Base-by-base conservation (phyloP, 2,329 filamentous ascomycete species). In the Metarhizium anisopliae region DNA sequence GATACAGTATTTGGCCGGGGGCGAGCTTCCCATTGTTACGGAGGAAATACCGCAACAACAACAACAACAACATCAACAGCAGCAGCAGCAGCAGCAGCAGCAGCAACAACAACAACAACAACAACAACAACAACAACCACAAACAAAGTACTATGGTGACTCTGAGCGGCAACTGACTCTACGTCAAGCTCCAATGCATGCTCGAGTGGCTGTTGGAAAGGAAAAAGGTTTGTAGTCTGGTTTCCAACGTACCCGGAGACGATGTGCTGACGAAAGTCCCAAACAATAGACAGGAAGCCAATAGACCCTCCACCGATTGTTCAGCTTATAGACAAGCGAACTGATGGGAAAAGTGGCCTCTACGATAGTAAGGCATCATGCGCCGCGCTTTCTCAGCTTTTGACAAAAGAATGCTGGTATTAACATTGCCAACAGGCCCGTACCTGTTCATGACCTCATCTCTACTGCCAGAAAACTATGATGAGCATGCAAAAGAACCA, bases 261-360 rank as follows among this genome's bases (percentile, higher is more conserved):
- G 8, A 18, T 30, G 45, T 49, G 20, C 45, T 49, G 13, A 49
- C 45, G 18, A 49, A n/a, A 14, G 13, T 30, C 6, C 32, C 11
- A 42, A 29, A 35, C 45, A 29, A 35, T 51, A 89, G 87, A 89
- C 66, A 85, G 90, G 62, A 95, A 95, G 70, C 89, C 90, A 7
- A 83, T 96, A 64, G 90, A 96, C 68, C 90, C 92, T 53, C 90
- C 90, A 13, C 90, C 90, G 47, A 89, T 95, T 63, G 76, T 95
- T 50, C 85, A 93, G 72, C 78, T 95, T 50, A 58, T 63, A 54
- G 66, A 67, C 35, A 62, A 59, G 47, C 58, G 61, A 45, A 51
- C 59, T 35, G 54, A 63, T 40, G 59, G 56, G 4, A 61, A 55
- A 50, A 61, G 55, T 42, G 56, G 60, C n/a, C 54, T 62, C 14